phyloP scores from a whole-genome alignment of 306 rosid species.

The Dalbergia cultrata region DNA sequence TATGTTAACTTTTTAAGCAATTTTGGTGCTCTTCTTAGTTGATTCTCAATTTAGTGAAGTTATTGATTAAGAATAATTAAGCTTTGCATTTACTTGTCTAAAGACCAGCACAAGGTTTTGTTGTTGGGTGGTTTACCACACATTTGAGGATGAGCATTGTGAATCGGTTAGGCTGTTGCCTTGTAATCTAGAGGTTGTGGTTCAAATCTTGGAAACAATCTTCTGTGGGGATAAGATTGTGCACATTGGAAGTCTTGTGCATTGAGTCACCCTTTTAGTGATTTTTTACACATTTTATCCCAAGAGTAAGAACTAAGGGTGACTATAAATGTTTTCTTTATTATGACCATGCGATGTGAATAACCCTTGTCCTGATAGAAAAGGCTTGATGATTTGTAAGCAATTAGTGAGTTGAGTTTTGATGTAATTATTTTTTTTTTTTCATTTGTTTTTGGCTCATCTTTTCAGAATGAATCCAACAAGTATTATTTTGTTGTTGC shows the following conservation, averaged over 20 bases:
- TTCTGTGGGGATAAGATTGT: too few species aligned
- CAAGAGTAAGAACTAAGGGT: not conserved
- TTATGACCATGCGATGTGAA: not conserved
- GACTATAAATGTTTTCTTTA: not conserved
- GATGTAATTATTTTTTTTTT: not conserved
- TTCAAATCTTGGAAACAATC: too few species aligned
- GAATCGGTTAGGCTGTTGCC: too few species aligned
- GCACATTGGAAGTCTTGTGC: too few species aligned
- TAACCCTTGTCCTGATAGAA: slow-evolving; percentile 16
- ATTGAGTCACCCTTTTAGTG: not conserved
- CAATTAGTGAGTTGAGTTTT: slow-evolving; percentile 33
- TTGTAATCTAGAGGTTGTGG: too few species aligned
- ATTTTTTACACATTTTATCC: not conserved
- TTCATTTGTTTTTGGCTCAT: not conserved
- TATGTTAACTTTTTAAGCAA: not conserved
- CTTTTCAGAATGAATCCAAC: slow-evolving; percentile 58
- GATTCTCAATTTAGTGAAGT: not conserved
- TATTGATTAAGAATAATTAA: not conserved
- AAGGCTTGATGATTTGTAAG: slow-evolving; percentile 21
- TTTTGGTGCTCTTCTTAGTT: not conserved
- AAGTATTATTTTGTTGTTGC: slow-evolving; percentile 87
- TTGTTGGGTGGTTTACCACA: not conserved
- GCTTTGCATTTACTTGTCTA: not conserved
- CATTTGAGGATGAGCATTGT: not conserved
- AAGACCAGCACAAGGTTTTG: not conserved